A percentile compares a stretch with the other conserved stretches of the same genome.
Evolutionary conservation across 129 eudicot species (phyloP).

Genomic region (Daucus carota): DNA sequence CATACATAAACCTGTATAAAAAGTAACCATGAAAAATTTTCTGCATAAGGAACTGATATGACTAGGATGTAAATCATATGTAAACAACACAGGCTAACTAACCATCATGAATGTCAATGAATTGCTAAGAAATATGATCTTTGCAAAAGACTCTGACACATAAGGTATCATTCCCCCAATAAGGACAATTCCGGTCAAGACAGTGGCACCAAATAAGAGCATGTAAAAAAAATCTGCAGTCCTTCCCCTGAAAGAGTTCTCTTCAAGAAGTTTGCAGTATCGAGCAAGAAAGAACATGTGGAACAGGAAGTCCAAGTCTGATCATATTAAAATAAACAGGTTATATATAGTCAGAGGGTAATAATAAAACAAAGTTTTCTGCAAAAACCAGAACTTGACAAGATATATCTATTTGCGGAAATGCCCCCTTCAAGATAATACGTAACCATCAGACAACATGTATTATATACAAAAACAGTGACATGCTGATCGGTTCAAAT

Average conservation of each 20-base stretch:
- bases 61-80: not conserved
- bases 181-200: constrained; percentile 81
- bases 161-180: constrained; percentile 97
- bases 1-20: constrained; percentile 74
- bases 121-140: constrained; percentile 92
- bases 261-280: constrained; percentile 98
- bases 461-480: not conserved
- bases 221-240: constrained; percentile 97
- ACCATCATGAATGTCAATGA: constrained; percentile 99
- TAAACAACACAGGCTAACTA: constrained; percentile 12
- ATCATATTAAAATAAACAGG: constrained; percentile 12
- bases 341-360: constrained; percentile 3
- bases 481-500: not conserved
- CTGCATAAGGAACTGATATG: not conserved
- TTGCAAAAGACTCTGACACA: constrained; percentile 88
- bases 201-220: constrained; percentile 88
- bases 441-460: not conserved
- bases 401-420: not conserved
- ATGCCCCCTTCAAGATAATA: not conserved
- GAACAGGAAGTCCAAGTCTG: constrained; percentile 96
- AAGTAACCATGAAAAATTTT: not conserved
- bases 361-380: not conserved
- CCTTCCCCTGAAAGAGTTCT: constrained; percentile 89
- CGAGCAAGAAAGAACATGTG: constrained; percentile 99
- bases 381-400: not conserved